Conservation (phyloP, 2,329 filamentous ascomycete genomes). For the Neopestalotiopsis sp. region DNA sequence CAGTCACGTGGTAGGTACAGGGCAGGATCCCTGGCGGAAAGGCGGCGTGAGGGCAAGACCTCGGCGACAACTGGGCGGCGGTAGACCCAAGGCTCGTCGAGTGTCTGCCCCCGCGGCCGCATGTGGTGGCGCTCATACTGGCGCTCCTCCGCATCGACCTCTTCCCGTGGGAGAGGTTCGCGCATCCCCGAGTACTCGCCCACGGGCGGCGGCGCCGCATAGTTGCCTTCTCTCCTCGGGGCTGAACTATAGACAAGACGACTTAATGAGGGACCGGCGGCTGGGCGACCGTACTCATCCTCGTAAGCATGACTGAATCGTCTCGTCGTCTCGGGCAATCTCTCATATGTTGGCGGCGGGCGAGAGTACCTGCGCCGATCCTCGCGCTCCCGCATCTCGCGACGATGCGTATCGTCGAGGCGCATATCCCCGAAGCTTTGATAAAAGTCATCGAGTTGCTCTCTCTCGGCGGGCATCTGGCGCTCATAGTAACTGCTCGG, state of each 20-base stretch:
- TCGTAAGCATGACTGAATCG: neutral
- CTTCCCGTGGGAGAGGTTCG: neutral
- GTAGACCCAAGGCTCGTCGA: neutral
- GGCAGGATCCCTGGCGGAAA: neutral
- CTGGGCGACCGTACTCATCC: neutral
- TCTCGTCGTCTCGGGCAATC: neutral
- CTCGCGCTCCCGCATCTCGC: neutral
- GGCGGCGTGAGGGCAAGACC: neutral
- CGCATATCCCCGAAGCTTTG: neutral
- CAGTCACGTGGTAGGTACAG: neutral
- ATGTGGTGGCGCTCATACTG: neutral
- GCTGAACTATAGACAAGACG: neutral
- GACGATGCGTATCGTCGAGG: neutral
- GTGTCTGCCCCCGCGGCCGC: neutral
- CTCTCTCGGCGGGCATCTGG: neutral
- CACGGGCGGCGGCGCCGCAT: neutral
- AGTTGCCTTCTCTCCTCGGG: neutral
- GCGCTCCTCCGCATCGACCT: neutral
- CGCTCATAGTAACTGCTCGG: neutral
- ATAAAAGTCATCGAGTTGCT: neutral
- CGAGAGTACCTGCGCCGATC: neutral
- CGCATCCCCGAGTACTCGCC: neutral
- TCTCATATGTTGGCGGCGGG: neutral
- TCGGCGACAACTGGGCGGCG: neutral
- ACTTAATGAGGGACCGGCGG: neutral